A percentile compares a stretch with the other conserved stretches of the same genome.
Conservation (phyloP, 768 basidiomycete species). For the Phaeolepiota aurea region DNA sequence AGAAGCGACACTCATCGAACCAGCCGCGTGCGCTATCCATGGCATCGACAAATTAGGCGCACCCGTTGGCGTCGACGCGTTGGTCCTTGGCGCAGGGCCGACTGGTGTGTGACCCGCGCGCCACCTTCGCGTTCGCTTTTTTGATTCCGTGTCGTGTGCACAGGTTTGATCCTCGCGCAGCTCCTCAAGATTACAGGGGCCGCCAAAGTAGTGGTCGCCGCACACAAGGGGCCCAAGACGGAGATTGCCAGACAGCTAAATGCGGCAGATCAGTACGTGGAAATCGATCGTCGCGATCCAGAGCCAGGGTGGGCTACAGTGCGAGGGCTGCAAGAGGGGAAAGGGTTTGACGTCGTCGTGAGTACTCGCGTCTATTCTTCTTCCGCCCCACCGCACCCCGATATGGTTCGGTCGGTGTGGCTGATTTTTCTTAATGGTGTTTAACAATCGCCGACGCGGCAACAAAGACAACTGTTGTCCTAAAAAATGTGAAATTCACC, state of each 20-base stretch:
- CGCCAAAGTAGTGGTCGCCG: conserved; percentile 70
- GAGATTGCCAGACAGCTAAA: conserved; percentile 74
- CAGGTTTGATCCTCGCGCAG: conserved; percentile 81
- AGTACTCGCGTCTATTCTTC: too few relatives aligned
- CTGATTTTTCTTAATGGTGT: too few relatives aligned
- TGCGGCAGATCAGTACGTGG: conserved; percentile 79
- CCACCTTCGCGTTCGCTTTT: background rate
- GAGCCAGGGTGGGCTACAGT: conserved; percentile 74
- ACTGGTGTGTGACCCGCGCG: conserved; percentile 30
- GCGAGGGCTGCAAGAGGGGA: conserved; percentile 49
- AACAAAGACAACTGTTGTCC: too few relatives aligned
- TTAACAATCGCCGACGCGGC: too few relatives aligned
- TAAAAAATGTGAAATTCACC: too few relatives aligned
- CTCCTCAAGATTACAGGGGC: conserved; percentile 85
- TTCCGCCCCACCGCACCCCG: too few relatives aligned
- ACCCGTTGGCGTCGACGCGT: conserved; percentile 75
- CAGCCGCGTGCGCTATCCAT: conserved; percentile 87
- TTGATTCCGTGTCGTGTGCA: background rate
- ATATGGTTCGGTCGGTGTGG: too few relatives aligned
- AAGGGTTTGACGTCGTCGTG: conserved; percentile 84
- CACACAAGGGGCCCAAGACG: conserved; percentile 89
- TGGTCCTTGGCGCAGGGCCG: conserved; percentile 85
- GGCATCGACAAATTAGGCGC: conserved; percentile 84
- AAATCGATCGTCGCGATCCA: conserved; percentile 70
- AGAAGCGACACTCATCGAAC: conserved; percentile 83